Base-by-base conservation (phyloP, 1,284 basidiomycete species). In the Ceratobasidium sp. region DNA sequence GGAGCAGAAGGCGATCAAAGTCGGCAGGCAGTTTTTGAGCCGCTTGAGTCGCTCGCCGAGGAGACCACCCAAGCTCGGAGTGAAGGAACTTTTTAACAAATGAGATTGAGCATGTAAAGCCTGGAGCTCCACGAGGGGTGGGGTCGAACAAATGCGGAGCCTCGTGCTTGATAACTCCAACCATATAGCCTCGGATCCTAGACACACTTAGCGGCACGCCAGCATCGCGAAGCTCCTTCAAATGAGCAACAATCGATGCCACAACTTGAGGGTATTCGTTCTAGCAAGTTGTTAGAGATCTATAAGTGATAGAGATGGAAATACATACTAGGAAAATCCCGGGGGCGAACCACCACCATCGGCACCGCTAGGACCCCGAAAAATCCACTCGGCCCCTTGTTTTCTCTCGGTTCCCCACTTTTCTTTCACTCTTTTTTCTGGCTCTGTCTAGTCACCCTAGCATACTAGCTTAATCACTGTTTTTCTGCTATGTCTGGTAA, bases 291-390 rank as follows among this genome's bases (percentile, higher is more conserved):
- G n/a, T n/a, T n/a, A n/a, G n/a, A n/a, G n/a, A n/a, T n/a, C n/a
- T n/a, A n/a, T n/a, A n/a, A n/a, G n/a, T n/a, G n/a, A n/a, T n/a
- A n/a, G n/a, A n/a, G n/a, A n/a, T n/a, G n/a, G n/a, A n/a, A n/a
- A n/a, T n/a, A n/a, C n/a, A n/a, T n/a, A n/a, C n/a, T n/a, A n/a
- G n/a, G n/a, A n/a, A n/a, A n/a, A n/a, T n/a, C n/a, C n/a, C n/a
- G 44, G 15, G 7, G 44, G 44, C 6, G 61, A 40, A 64, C 61
- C 20, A 64, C 61, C 61, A 64, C 39, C 61, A 64, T 33, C 28
- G 61, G 61, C 61, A 64, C 61, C 40, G 61, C 33, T 15, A 64
- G 61, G 61, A 64, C 61, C 61, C 61, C 40, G 18, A 44, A 64
- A 64, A 64, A 44, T 2, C 40, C 5, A 9, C 61, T n/a, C 49